Evolutionary conservation across 2,329 filamentous ascomycete species (phyloP), one percentile per base, ranked within the genome.

Genomic region (Xylaria hypoxylon): DNA sequence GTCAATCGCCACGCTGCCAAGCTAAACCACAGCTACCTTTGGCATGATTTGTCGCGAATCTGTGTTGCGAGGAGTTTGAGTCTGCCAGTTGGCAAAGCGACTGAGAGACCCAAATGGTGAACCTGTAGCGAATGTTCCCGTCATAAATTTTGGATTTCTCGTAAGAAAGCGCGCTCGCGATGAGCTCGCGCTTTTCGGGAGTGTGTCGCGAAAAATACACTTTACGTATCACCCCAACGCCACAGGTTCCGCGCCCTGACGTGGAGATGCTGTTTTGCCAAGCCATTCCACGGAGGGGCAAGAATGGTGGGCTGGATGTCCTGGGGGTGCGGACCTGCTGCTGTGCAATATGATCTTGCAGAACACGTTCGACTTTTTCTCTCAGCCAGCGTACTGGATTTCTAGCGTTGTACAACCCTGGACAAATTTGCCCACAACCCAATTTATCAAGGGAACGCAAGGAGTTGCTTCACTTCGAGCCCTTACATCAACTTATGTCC

Each of bases 91-190:
- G 84, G 73, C 86, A 28, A 68, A 72, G 0, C 75, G 80, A 1
- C 73, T 87, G 6, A 76, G 82, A 2, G 77, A 68, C 2, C 84
- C 82, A 0, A 78, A 84, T 53, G 76, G 78, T 0, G 81, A 86
- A 56, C 80, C 83, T 0, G 67, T 77, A 5, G 74, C 69, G 17
- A 87, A 87, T 68, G 85, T 85, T 11, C 80, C 83, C 0, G 79
- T 86, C 68, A 87, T 86, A 73, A 77, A 87, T 1, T 65, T 86
- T 0, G 84, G 85, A 47, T 88, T 85, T 76, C 87, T 86, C 64
- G 76, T 78, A 1, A 71, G 68, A n/a, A 84, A 84, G 68, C 85
- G 62, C 58, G 48, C 55, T 42, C 44, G 51, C 57, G 56, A 67
- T 24, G 48, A 52, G 45, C 28, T 58, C 58, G 56, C 58, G 55